Base-by-base conservation (phyloP, 108 stramenopile species). In the Nitzschia sp. region DNA sequence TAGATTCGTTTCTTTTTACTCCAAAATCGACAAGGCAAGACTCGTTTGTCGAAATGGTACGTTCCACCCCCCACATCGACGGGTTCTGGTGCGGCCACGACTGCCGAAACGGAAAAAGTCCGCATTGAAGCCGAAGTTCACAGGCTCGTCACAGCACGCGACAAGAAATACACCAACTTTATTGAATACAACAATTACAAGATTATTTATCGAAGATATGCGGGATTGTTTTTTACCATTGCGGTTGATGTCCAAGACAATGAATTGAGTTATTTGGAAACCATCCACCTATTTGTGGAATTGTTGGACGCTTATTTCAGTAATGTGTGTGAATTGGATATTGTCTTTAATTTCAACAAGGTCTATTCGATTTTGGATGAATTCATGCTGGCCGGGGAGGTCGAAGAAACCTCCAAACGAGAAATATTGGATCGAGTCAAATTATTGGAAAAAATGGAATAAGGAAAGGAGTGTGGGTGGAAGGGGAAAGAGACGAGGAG, bases 331-430 rank as follows among this genome's bases (percentile, higher is more conserved):
- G 99, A 99, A 83, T 85, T 99, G 71, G 99, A 99, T 74, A 98
- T 99, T 78, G 98, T 99, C 42, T 99, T 99, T 80, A 95, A 99
- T 78, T 99, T 99, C 76, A 98, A 99, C 79, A 98, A 97, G 85
- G 92, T 96, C 21, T 98, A 98, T 78, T 82, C 80, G 69, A 98
- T 99, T 70, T 75, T 99, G 28, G 98, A 99, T 88, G 98, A 99
- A 87, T 96, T 97, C 76, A 97, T 99, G 94, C 73, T 99, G 74
- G 98, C 97, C 67, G 98, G 98, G 54, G 96, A 98, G 74, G 88
- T 98, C 54, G 89, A 94, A 74, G 95, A 89, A 88, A 94, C 97
- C 21, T 88, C 86, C 48, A 97, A 97, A 59, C 83, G 85, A 58
- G 95, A 95, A 76, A 96, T 95, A 69, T 64, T 96, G 78, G 95